Base-by-base conservation (phyloP, 306 rosid species). In the Parietaria judaica region DNA sequence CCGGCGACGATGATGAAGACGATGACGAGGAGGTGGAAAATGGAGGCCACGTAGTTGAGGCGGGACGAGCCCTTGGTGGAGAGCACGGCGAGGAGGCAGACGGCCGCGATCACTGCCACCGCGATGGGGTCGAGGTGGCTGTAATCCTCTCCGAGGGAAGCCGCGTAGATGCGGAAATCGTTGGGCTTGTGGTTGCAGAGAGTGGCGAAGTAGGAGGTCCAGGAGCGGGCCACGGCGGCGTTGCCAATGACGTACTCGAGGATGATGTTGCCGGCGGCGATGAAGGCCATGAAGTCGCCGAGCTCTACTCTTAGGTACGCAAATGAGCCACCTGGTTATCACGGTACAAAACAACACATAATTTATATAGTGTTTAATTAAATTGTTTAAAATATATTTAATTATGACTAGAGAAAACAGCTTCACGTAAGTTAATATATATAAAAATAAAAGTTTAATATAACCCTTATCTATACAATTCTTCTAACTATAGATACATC, bases 141-240 rank as follows among this genome's bases (percentile, higher is more conserved):
- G 66, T 78, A 85, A 48, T 75, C 48, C 0, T 71, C 13, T 15
- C 34, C 13, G n/a, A 86, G 57, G 6, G 13, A 7, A 7, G 66
- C 41, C 36, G 73, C 83, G 16, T 67, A 36, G 54, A 90, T 87
- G 5, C 90, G 87, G 43, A 89, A 86, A 62, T 80, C 85, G 0
- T 81, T 78, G 5, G 95, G 69, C 0, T 46, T 3, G 12, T 13
- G 72, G 77, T 84, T 80, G 60, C 81, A 79, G 2, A 89, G 86
- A 14, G 96, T 83, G 65, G 96, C 77, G 11, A 89, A 89, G 72
- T 89, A 89, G 14, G 96, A 89, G 3, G 96, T 89, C 96, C 95
- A 89, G 1, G 96, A 72, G 17, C 96, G 90, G 0, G 96, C 81
- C 4, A 89, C 95, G 0, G 95, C 90, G 0, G 96, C 96, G 0